Conservation (phyloP, 2,329 filamentous ascomycete genomes). For the Paraconiothyrium sp. region DNA sequence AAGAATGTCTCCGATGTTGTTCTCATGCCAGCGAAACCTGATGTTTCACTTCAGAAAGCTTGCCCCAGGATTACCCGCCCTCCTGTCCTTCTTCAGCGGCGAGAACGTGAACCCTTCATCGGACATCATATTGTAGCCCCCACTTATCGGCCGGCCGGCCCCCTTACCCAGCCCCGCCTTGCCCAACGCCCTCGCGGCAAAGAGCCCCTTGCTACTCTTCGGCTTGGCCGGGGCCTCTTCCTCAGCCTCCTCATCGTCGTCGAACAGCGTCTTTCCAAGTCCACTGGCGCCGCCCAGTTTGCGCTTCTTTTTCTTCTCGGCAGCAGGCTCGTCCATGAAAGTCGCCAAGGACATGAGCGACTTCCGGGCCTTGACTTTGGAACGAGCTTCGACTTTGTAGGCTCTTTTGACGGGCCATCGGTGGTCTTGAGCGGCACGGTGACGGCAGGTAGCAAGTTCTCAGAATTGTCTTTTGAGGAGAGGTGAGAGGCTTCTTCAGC, state of each 20-base stretch:
- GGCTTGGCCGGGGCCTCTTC: slow-evolving; percentile 48
- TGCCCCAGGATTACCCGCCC: slow-evolving; percentile 24
- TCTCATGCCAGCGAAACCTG: neutral
- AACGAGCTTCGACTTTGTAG: slow-evolving; percentile 43
- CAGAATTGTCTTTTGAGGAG: slow-evolving; percentile 48
- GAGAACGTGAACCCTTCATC: slow-evolving; percentile 52
- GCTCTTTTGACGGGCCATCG: slow-evolving; percentile 28
- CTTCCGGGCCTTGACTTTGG: slow-evolving; percentile 56
- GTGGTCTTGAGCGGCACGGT: slow-evolving; percentile 47
- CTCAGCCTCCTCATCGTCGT: slow-evolving; percentile 66
- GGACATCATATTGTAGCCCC: slow-evolving; percentile 47
- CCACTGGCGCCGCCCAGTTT: slow-evolving; percentile 73
- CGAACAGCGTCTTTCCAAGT: slow-evolving; percentile 73
- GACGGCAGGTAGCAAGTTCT: slow-evolving; percentile 43
- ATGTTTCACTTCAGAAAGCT: slow-evolving; percentile 37
- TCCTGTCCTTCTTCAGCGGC: slow-evolving; percentile 53
- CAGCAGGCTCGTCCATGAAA: slow-evolving; percentile 51
- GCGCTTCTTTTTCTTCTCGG: slow-evolving; percentile 71
- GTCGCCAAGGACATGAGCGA: slow-evolving; percentile 58
- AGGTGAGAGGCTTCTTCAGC: slow-evolving; percentile 52
- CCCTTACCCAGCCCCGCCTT: slow-evolving; percentile 45
- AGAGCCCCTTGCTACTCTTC: slow-evolving; percentile 47
- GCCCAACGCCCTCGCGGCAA: slow-evolving; percentile 49
- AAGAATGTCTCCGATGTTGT: neutral
- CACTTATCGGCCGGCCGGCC: slow-evolving; percentile 37